phyloP scores from a whole-genome alignment of 306 rosid genomes.

The Vigna mungo region DNA sequence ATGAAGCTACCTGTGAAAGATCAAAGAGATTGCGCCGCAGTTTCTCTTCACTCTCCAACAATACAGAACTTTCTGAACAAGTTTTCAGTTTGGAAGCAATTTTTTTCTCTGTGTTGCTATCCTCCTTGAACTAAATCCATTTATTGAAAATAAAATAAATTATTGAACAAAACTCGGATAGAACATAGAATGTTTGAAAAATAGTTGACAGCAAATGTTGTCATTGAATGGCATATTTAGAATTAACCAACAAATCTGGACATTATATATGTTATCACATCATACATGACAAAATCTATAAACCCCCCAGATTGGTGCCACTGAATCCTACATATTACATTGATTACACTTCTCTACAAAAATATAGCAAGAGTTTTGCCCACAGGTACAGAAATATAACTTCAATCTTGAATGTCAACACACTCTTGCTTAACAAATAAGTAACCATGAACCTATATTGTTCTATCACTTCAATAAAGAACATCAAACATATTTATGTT shows the following conservation, averaged over 20 bases:
- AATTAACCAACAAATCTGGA: conserved; percentile 34
- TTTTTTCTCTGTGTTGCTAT: conserved; percentile 86
- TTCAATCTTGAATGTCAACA: conserved; percentile 5
- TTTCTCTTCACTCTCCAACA: conserved; percentile 67
- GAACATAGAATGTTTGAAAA: conserved; percentile 10
- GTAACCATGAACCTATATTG: conserved; percentile 17
- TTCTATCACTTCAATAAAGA: not conserved
- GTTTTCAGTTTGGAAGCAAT: conserved; percentile 82
- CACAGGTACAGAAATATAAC: not conserved
- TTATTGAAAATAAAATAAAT: conserved; percentile 17
- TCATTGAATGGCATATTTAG: conserved; percentile 14
- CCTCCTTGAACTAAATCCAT: conserved; percentile 82
- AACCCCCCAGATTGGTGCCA: not conserved
- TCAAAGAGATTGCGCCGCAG: conserved; percentile 73
- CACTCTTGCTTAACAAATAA: conserved; percentile 23
- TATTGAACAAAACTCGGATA: conserved; percentile 22
- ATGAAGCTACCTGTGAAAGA: conserved; percentile 70
- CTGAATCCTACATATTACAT: not conserved
- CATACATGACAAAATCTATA: conserved; percentile 34
- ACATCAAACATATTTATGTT: not conserved
- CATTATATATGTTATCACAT: conserved; percentile 27
- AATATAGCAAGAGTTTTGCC: conserved; percentile 10
- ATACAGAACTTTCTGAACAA: conserved; percentile 58
- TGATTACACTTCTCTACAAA: conserved; percentile 17
- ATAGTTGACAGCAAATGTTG: conserved; percentile 29